phyloP scores from a whole-genome alignment of 352 stramenopile species.

The Peronospora destructor region DNA sequence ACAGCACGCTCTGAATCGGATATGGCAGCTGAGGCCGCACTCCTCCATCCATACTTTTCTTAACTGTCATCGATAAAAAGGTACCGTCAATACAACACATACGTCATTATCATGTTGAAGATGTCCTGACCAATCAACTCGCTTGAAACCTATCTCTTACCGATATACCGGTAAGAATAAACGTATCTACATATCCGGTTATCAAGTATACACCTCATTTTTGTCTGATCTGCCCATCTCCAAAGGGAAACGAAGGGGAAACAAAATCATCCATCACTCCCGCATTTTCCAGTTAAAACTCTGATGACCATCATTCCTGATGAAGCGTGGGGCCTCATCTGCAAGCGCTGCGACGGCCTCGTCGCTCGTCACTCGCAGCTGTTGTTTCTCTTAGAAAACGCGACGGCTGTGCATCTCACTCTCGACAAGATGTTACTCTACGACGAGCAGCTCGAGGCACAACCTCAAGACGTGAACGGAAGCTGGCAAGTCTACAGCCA shows the following conservation, averaged over 20 bases:
- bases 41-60: slow-evolving; percentile 33
- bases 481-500: slow-evolving; percentile 31
- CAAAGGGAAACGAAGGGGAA: neutral
- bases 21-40: slow-evolving; percentile 76
- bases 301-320: slow-evolving; percentile 17
- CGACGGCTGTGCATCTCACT: slow-evolving; percentile 40
- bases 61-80: neutral
- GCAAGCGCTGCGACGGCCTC: slow-evolving; percentile 23
- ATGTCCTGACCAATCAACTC: slow-evolving; percentile 15
- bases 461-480: slow-evolving; percentile 16
- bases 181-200: too few species aligned
- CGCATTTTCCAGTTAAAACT: neutral
- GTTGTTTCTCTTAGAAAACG: slow-evolving; percentile 45
- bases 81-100: too few species aligned
- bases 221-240: too few species aligned
- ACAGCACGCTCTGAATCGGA: slow-evolving; percentile 58
- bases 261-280: neutral
- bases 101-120: slow-evolving; percentile 11
- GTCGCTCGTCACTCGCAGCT: slow-evolving; percentile 37
- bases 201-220: neutral
- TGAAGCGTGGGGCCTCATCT: slow-evolving; percentile 28
- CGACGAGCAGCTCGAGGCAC: slow-evolving; percentile 25
- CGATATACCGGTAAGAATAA: neutral
- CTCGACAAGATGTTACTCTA: slow-evolving; percentile 33
- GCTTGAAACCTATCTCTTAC: neutral